phyloP scores from a whole-genome alignment of 2,329 filamentous ascomycete genomes.

The Fonsecaea multimorphosa region DNA sequence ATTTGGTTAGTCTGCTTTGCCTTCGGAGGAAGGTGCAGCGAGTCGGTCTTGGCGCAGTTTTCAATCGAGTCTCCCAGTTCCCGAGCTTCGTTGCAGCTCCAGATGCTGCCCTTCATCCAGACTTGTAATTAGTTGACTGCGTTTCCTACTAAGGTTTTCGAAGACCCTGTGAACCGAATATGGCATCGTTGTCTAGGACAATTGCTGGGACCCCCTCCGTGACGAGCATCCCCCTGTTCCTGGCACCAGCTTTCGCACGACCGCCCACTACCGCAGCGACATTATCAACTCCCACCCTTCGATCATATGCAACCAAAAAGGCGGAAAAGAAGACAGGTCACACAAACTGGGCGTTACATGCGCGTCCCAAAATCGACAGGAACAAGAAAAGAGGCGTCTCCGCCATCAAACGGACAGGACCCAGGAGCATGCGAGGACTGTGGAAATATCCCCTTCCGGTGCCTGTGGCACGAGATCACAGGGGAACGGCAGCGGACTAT shows the following conservation, averaged over 20 bases:
- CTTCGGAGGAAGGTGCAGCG: conserved; percentile 19
- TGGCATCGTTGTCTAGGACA: conserved; percentile 25
- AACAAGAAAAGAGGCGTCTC: conserved; percentile 84
- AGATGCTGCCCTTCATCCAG: background rate
- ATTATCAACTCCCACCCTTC: conserved; percentile 24
- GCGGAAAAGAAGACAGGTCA: conserved; percentile 1
- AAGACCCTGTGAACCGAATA: background rate
- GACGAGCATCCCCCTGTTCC: conserved; percentile 46
- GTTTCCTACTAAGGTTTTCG: background rate
- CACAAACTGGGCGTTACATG: conserved; percentile 37
- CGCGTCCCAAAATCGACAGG: conserved; percentile 63
- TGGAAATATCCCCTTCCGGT: conserved; percentile 73
- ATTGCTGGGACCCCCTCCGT: conserved; percentile 10
- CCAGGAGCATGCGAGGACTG: conserved; percentile 74
- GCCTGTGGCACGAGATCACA: conserved; percentile 61
- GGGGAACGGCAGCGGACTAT: conserved; percentile 58
- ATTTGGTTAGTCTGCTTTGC: conserved; percentile 17
- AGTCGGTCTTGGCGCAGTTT: conserved; percentile 28
- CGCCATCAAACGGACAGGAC: conserved; percentile 76
- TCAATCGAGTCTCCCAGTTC: background rate
- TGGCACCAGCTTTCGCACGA: conserved; percentile 47
- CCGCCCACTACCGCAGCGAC: conserved; percentile 22
- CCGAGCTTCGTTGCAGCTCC: conserved; percentile 1
- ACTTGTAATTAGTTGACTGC: background rate
- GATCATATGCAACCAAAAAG: conserved; percentile 34